phyloP scores from a whole-genome alignment of 495 filamentous ascomycete genomes.

The Sordaria brevicollis region DNA sequence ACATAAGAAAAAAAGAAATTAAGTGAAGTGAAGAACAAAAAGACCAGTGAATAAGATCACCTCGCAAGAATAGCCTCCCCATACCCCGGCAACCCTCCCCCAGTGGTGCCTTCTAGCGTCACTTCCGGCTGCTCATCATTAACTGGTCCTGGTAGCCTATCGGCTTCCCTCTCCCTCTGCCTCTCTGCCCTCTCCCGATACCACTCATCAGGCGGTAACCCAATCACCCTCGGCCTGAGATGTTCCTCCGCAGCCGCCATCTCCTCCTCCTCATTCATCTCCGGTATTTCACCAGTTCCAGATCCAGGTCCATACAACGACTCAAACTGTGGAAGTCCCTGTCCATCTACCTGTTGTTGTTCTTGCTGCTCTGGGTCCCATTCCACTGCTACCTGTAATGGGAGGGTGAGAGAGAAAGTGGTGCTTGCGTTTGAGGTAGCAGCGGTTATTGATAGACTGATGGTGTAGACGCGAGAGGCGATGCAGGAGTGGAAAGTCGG shows the following conservation, averaged over 20 bases:
- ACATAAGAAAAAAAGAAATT: neutral
- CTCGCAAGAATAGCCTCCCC: conserved; percentile 9
- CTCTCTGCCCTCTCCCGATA: neutral
- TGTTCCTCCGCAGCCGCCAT: conserved; percentile 35
- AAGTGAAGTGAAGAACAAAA: neutral
- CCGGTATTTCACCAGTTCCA: neutral
- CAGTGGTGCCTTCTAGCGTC: neutral
- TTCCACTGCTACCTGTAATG: conserved; percentile 61
- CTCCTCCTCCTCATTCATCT: conserved; percentile 5
- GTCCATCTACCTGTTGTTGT: conserved; percentile 1
- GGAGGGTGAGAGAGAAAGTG: conserved; percentile 57
- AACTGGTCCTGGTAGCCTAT: too few species aligned
- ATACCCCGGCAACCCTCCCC: conserved; percentile 26
- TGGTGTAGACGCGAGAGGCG: conserved; percentile 63
- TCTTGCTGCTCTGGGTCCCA: conserved; percentile 4
- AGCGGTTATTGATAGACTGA: conserved; percentile 57
- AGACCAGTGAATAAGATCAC: neutral
- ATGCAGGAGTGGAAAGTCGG: conserved; percentile 89
- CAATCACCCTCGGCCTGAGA: conserved; percentile 35
- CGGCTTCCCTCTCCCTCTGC: neutral
- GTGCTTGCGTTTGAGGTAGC: conserved; percentile 38
- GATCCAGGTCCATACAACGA: neutral
- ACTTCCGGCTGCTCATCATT: neutral
- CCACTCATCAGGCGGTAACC: conserved; percentile 18
- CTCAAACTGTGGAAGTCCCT: conserved; percentile 28